Conservation (phyloP, 768 basidiomycete genomes). For the Myochromella boudieri region DNA sequence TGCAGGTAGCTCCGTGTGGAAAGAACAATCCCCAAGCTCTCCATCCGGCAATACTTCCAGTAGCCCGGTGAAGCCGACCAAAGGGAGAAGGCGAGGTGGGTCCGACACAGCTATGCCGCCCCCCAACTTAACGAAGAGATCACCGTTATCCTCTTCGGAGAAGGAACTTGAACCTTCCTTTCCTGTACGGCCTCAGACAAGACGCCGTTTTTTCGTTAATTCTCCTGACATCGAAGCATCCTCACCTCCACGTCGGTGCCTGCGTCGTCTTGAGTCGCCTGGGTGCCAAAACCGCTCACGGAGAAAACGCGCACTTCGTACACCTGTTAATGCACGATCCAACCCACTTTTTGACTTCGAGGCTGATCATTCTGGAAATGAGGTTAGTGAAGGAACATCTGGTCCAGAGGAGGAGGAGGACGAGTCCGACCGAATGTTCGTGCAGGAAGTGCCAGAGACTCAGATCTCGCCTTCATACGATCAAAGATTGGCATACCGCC, state of each 20-base stretch:
- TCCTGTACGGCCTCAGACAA: slow-evolving; percentile 23
- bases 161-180: slow-evolving; percentile 26
- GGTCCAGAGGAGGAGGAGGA: slow-evolving; percentile 56
- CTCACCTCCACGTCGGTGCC: slow-evolving; percentile 36
- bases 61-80: slow-evolving; percentile 13
- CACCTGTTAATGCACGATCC: slow-evolving; percentile 8
- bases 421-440: slow-evolving; percentile 68
- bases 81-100: slow-evolving; percentile 5
- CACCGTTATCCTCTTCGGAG: slow-evolving; percentile 14
- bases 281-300: slow-evolving; percentile 22
- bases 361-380: slow-evolving; percentile 81
- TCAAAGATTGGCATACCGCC: slow-evolving; percentile 67
- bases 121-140: slow-evolving; percentile 21
- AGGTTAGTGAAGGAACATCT: slow-evolving; percentile 64
- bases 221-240: slow-evolving; percentile 23
- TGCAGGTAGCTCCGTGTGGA: background rate
- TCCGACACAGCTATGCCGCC: slow-evolving; percentile 25
- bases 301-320: background rate
- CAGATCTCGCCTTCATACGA: slow-evolving; percentile 74
- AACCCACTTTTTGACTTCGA: slow-evolving; percentile 62
- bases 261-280: slow-evolving; percentile 34
- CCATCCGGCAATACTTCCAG: slow-evolving; percentile 12
- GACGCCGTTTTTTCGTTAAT: slow-evolving; percentile 24
- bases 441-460: slow-evolving; percentile 62
- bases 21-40: slow-evolving; percentile 5